A percentile compares a stretch with the other conserved stretches of the same genome.
Conservation (phyloP, 148 eudicot species). For the Arbutus unedo region DNA sequence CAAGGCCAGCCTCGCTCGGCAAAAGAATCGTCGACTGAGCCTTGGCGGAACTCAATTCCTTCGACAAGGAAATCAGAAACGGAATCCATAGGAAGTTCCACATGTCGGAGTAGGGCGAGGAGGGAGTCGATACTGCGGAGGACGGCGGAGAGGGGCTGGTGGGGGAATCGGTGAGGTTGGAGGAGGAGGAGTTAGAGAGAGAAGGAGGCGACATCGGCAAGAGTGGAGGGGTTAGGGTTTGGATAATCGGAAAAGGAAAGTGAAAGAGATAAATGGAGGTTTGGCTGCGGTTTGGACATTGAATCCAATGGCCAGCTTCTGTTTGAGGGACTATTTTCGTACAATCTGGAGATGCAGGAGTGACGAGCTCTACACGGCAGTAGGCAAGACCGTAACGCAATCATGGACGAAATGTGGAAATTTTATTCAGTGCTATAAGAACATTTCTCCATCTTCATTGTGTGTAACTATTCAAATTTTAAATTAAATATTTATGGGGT, state of each 20-base stretch:
- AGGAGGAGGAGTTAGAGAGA: constrained; percentile 15
- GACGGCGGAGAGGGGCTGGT: constrained; percentile 9
- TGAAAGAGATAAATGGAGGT: background rate
- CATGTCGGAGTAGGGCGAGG: constrained; percentile 20
- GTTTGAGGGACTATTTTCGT: background rate
- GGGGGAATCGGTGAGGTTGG: constrained; percentile 11
- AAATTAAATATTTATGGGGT: too few relatives aligned
- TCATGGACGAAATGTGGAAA: background rate
- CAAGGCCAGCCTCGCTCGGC: constrained; percentile 28
- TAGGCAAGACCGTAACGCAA: constrained; percentile 21
- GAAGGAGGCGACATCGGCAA: constrained; percentile 24
- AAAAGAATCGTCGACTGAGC: constrained; percentile 37
- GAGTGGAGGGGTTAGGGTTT: constrained; percentile 4
- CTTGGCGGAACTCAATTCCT: constrained; percentile 19
- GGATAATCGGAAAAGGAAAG: background rate
- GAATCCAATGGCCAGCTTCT: background rate
- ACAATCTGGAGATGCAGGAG: background rate
- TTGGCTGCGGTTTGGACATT: constrained; percentile 3
- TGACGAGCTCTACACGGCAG: background rate
- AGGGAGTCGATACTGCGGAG: constrained; percentile 12
- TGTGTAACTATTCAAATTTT: too few relatives aligned
- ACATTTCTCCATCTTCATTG: too few relatives aligned
- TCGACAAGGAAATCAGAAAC: constrained; percentile 37
- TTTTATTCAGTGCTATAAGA: too few relatives aligned
- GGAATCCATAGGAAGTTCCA: constrained; percentile 44